Evolutionary conservation across 805 yeast genomes (phyloP).

Genomic region (Cyberlindnera mycetangii): DNA sequence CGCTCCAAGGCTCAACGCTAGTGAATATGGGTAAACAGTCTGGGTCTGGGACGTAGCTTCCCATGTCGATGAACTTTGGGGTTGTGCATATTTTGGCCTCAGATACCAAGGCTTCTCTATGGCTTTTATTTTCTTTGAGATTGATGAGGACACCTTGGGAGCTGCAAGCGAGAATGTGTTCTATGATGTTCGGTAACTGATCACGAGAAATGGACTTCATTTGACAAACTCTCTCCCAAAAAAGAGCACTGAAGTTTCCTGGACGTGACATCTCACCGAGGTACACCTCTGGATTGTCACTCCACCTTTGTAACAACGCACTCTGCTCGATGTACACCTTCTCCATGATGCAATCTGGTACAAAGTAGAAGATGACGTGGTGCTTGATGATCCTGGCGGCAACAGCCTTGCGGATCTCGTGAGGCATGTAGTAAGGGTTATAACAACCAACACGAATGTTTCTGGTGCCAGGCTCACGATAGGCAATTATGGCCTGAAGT

Average conservation of each 20-base stretch:
- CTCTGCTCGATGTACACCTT: conserved; percentile 7
- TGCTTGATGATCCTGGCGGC: conserved; percentile 15
- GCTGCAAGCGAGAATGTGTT: not conserved
- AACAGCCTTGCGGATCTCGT: conserved; percentile 15
- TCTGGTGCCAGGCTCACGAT: conserved; percentile 10
- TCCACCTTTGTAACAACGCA: not conserved
- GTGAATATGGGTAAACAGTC: conserved; percentile 10
- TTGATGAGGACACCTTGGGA: not conserved
- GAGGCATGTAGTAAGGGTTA: conserved; percentile 18
- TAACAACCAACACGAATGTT: conserved; percentile 11
- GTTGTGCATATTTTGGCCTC: not conserved
- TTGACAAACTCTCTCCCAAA: conserved; percentile 12
- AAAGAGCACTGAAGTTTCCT: conserved; percentile 7
- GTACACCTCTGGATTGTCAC: not conserved
- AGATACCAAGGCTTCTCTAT: not conserved
- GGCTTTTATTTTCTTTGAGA: not conserved
- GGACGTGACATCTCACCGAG: conserved; percentile 6
- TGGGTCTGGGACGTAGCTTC: conserved; percentile 11
- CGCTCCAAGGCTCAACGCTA: conserved; percentile 1
- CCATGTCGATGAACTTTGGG: conserved; percentile 2
- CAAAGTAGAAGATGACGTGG: conserved; percentile 5
- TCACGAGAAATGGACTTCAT: conserved; percentile 8
- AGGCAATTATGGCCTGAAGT: conserved; percentile 11
- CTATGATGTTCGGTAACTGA: conserved; percentile 1
- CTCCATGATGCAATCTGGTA: conserved; percentile 13